A percentile compares a stretch with the other conserved stretches of the same genome.
phyloP scores from a whole-genome alignment of 2,329 filamentous ascomycete genomes.

The Diaporthe citri region DNA sequence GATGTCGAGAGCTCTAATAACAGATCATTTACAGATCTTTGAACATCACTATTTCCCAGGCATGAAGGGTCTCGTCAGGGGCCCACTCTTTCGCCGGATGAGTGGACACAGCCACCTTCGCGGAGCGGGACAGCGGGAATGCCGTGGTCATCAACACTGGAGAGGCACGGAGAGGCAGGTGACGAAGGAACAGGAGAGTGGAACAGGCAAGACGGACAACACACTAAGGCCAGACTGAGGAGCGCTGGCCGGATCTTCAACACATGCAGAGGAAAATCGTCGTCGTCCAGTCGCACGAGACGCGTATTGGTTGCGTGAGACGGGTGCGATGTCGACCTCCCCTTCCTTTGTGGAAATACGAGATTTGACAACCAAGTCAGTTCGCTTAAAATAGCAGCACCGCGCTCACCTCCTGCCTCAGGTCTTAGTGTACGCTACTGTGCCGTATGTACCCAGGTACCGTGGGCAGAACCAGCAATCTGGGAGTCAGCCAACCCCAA shows the following conservation, averaged over 20 bases:
- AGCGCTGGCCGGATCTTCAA: background rate
- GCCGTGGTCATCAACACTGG: conserved; percentile 2
- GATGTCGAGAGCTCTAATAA: background rate
- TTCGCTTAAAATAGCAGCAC: conserved; percentile 20
- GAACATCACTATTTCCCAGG: conserved; percentile 26
- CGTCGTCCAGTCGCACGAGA: background rate
- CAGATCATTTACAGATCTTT: background rate
- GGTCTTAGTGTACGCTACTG: background rate
- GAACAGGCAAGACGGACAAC: background rate
- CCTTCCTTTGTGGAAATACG: conserved; percentile 6
- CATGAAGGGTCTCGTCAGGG: conserved; percentile 22
- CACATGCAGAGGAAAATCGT: background rate
- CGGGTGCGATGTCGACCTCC: conserved; percentile 4
- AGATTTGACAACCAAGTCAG: conserved; percentile 12
- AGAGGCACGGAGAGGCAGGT: background rate
- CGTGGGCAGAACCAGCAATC: background rate
- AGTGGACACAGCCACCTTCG: conserved; percentile 27
- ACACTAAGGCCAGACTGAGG: background rate
- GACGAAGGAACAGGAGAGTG: background rate
- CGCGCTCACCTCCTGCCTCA: conserved; percentile 6
- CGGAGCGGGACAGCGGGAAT: conserved; percentile 23
- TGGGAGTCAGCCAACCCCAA: conserved; percentile 1
- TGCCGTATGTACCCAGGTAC: background rate
- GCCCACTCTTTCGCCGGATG: conserved; percentile 8
- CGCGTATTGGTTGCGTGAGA: conserved; percentile 3